Evolutionary conservation across 176 grass and related monocot genomes (phyloP).

Genomic region (Carex myosuroides): DNA sequence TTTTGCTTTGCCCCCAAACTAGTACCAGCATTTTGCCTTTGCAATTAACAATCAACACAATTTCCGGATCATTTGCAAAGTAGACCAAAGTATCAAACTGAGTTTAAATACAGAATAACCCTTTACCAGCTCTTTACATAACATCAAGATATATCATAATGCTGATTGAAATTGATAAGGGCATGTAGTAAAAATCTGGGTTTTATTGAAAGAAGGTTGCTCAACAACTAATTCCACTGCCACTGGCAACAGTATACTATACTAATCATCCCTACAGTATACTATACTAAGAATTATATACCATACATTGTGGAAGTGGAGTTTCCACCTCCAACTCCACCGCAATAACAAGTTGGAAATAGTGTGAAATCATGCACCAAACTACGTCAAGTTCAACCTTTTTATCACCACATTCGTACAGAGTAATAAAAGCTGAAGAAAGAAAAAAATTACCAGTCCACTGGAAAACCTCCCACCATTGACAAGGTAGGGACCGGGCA

Average conservation of each 20-base stretch:
- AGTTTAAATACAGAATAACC: neutral
- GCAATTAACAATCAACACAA: neutral
- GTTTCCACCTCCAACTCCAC: neutral
- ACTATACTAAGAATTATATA: neutral
- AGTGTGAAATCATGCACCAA: neutral
- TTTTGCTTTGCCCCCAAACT: neutral
- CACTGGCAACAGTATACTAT: neutral
- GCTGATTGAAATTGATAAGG: neutral
- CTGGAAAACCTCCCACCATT: slow-evolving; percentile 16
- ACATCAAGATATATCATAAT: neutral
- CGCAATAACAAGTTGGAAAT: neutral
- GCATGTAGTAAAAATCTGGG: neutral
- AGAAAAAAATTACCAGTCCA: slow-evolving; percentile 23
- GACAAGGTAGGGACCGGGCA: slow-evolving; percentile 22
- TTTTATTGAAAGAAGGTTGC: neutral
- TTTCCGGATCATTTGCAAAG: neutral
- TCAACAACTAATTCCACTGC: neutral
- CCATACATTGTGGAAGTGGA: neutral
- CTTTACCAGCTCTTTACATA: neutral
- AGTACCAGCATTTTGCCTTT: neutral
- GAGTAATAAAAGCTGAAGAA: neutral
- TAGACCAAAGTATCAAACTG: neutral
- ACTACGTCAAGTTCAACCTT: neutral
- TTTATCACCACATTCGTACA: neutral
- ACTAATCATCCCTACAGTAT: neutral